A percentile compares a stretch with the other conserved stretches of the same genome.
Conservation (phyloP, 768 basidiomycete species). For the Rhodocollybia butyracea region DNA sequence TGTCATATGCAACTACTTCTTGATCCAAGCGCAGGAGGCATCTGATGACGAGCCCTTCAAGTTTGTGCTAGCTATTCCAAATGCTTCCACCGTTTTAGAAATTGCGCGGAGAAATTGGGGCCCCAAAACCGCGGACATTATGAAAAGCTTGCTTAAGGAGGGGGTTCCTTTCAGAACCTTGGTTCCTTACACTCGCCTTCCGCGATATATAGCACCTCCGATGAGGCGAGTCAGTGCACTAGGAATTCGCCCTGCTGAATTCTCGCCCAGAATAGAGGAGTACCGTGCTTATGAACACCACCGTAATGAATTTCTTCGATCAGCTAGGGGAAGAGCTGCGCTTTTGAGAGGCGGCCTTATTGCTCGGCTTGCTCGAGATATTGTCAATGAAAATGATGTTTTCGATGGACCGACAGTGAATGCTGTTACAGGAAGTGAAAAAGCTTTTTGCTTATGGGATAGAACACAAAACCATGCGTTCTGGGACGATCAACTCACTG, state of each 20-base stretch:
- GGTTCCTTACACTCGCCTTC: not conserved
- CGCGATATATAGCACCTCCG: too few species aligned
- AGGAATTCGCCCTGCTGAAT: not conserved
- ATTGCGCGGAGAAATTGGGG: not conserved
- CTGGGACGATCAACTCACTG: not conserved
- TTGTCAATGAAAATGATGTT: constrained; percentile 1
- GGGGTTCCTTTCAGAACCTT: not conserved
- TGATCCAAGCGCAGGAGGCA: not conserved
- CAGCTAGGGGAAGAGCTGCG: not conserved
- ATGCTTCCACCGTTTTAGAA: not conserved
- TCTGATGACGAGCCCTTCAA: not conserved
- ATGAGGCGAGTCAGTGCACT: not conserved
- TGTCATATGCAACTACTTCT: too few species aligned
- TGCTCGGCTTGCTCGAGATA: not conserved
- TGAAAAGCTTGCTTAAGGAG: too few species aligned
- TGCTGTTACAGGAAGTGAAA: not conserved
- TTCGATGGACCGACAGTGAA: not conserved
- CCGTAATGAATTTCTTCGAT: not conserved
- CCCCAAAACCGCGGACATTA: not conserved
- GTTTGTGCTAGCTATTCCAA: not conserved
- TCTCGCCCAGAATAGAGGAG: not conserved
- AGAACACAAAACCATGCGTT: not conserved
- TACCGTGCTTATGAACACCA: not conserved
- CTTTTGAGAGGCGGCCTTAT: not conserved
- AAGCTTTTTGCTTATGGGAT: not conserved